Evolutionary conservation across 1,284 basidiomycete species (phyloP), one percentile per base, ranked within the genome.

Genomic region (Somion occarium): DNA sequence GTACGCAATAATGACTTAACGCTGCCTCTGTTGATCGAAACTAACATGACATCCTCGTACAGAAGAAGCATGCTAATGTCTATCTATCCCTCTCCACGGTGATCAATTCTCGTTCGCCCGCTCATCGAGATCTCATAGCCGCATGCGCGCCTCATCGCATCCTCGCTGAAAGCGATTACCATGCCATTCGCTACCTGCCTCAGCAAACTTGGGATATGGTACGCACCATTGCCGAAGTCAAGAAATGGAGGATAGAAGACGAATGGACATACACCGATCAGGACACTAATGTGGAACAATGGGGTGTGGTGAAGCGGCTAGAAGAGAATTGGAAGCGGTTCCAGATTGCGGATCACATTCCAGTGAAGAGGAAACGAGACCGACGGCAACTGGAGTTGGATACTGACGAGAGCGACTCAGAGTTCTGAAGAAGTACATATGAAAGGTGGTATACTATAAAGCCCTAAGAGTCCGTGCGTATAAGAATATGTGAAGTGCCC

Each of bases 21-120:
- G n/a, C n/a, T n/a, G n/a, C n/a, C n/a, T n/a, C n/a, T n/a, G n/a
- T 9, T 30, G 44, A 37, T 25, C 23, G 19, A 43, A 19, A 23
- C 22, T 20, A 12, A n/a, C 2, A 38, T 20, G n/a, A 12, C n/a
- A 5, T 7, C n/a, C 46, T 47, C 38, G 2, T 25, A 25, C 66
- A 89, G 88, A 83, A 73, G 68, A 72, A 64, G 42, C 81, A 91
- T 58, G 58, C 67, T 5, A 93, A 93, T 63, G 72, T 80, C 44
- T 93, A 81, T 66, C 73, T 93, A 52, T 93, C 91, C 0, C 70
- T 92, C 12, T 92, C 91, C 0, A 88, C 81, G 1, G 79, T 75
- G 46, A 88, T 93, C 61, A 92, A 92, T 57, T 70, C 75, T 25
- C 82, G 84, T 43, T 85, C 85, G 11, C 69, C 73, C 1, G 78